Conservation (phyloP, 345 rosid species). For the Linum tenue region DNA sequence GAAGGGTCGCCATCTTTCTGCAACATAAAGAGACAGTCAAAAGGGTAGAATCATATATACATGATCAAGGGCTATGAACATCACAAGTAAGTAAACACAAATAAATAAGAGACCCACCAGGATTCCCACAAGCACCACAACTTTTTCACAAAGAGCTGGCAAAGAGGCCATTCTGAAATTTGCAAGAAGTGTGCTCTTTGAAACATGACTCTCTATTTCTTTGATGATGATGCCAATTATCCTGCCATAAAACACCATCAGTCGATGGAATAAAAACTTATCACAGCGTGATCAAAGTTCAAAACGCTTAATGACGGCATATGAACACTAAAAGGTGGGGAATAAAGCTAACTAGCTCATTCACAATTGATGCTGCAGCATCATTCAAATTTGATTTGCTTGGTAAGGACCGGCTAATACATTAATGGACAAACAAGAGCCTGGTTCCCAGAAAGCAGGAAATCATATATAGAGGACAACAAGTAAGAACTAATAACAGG, state of each 20-base stretch:
- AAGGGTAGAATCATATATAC: slow-evolving; percentile 2
- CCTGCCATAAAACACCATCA: slow-evolving; percentile 35
- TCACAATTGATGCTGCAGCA: not conserved
- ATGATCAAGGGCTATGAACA: slow-evolving; percentile 9
- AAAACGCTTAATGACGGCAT: no score
- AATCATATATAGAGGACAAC: not conserved
- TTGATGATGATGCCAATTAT: slow-evolving; percentile 75
- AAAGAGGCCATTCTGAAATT: slow-evolving; percentile 82
- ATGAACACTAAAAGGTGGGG: not conserved
- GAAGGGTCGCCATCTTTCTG: slow-evolving; percentile 84
- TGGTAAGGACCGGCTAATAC: not conserved
- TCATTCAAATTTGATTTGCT: not conserved
- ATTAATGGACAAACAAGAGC: not conserved
- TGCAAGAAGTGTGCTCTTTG: slow-evolving; percentile 72
- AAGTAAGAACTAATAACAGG: not conserved
- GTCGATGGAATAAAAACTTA: slow-evolving; percentile 5
- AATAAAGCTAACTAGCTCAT: no score
- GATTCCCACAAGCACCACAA: slow-evolving; percentile 81
- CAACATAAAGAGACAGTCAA: slow-evolving; percentile 17
- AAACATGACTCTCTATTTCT: slow-evolving; percentile 80
- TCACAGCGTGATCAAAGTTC: not conserved
- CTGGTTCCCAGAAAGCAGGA: not conserved
- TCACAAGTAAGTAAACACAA: not conserved
- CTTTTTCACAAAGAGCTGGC: slow-evolving; percentile 59
- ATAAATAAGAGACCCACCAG: slow-evolving; percentile 47